Evolutionary conservation across 768 basidiomycete genomes (phyloP).

Genomic region (Cystofilobasidium capitatum): DNA sequence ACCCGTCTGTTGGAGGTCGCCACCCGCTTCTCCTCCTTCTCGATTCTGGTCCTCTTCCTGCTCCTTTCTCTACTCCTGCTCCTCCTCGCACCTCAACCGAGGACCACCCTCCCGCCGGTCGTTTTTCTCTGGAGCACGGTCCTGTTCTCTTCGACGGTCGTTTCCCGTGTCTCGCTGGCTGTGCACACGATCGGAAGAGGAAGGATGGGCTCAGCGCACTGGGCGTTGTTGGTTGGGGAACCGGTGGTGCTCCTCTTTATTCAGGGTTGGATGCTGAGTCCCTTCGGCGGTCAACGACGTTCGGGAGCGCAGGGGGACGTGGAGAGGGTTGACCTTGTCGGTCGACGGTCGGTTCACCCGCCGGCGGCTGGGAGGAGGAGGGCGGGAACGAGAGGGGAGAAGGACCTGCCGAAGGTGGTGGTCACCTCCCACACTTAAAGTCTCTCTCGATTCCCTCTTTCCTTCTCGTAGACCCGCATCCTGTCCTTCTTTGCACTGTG

Average conservation of each 20-base stretch:
- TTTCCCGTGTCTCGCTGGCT: background rate
- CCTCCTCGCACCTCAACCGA: background rate
- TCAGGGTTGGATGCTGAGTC: background rate
- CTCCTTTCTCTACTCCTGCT: background rate
- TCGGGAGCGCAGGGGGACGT: background rate
- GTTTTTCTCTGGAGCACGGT: background rate
- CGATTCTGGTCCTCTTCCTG: constrained; percentile 4
- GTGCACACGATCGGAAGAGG: background rate
- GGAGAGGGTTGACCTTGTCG: background rate
- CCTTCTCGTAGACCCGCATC: too few species aligned
- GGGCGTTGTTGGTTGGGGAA: constrained; percentile 1
- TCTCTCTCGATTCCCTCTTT: too few species aligned
- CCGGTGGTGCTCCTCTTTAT: background rate
- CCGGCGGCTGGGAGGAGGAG: too few species aligned
- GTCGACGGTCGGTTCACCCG: too few species aligned
- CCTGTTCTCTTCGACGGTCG: background rate
- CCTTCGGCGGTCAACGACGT: background rate
- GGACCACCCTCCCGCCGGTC: background rate
- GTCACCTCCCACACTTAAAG: too few species aligned
- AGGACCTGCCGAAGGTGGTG: too few species aligned
- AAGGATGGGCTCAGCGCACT: background rate
- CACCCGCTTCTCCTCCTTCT: background rate
- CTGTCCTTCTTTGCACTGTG: too few species aligned
- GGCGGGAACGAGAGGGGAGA: too few species aligned
- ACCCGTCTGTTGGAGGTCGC: background rate